Evolutionary conservation across 352 stramenopile genomes (phyloP).

Genomic region (Phytophthora pisi): DNA sequence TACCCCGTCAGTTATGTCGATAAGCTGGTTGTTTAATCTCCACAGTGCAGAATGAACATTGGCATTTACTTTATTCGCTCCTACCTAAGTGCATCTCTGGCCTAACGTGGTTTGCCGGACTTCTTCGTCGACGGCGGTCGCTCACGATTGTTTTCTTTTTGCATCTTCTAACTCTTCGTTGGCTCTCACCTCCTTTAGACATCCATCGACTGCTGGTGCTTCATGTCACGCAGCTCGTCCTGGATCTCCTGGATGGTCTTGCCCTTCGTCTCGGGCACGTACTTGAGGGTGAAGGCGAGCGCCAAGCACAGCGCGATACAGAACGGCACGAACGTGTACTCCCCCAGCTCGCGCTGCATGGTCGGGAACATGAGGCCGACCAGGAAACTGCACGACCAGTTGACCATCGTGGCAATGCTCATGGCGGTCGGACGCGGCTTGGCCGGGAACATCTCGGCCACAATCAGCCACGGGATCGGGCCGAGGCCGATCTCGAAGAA

Average conservation of each 20-base stretch:
- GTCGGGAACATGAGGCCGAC: conserved; percentile 94
- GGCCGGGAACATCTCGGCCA: conserved; percentile 96
- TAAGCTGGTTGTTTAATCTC: too few relatives aligned
- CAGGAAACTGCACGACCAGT: conserved; percentile 96
- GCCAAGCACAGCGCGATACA: conserved; percentile 73
- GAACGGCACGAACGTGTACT: conserved; percentile 93
- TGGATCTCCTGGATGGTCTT: conserved; percentile 82
- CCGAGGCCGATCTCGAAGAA: conserved; percentile 80
- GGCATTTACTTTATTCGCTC: neutral
- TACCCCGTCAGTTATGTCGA: too few relatives aligned
- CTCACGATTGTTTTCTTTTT: neutral
- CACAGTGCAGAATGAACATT: neutral
- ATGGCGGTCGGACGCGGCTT: conserved; percentile 93
- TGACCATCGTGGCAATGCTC: conserved; percentile 92
- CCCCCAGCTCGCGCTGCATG: conserved; percentile 82
- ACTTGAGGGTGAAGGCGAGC: conserved; percentile 81
- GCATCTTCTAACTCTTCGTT: conserved; percentile 15
- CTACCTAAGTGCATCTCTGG: conserved; percentile 6
- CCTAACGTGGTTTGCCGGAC: conserved; percentile 1
- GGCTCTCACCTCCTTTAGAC: conserved; percentile 16
- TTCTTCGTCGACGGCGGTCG: conserved; percentile 7
- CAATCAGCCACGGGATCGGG: conserved; percentile 96
- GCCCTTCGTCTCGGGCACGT: conserved; percentile 92
- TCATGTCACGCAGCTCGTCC: conserved; percentile 47
- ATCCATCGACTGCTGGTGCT: conserved; percentile 36